Conservation (phyloP, 1,284 basidiomycete species). For the Irpex sp. region DNA sequence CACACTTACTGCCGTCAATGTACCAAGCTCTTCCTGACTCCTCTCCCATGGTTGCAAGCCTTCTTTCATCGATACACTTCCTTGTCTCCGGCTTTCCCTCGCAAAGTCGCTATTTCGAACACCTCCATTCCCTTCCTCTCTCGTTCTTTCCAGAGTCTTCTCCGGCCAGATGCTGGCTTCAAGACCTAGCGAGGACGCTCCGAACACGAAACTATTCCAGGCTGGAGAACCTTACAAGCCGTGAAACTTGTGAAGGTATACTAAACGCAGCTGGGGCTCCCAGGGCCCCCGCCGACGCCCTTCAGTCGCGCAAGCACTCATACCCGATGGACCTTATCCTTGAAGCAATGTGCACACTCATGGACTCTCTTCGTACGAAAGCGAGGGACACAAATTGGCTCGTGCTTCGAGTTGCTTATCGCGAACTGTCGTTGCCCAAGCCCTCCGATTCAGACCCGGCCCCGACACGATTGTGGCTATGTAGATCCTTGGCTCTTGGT, state of each 20-base stretch:
- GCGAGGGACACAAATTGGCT: constrained; percentile 50
- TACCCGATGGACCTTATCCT: constrained; percentile 24
- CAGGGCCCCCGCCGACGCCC: constrained; percentile 5
- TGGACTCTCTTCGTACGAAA: constrained; percentile 43
- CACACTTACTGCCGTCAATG: constrained; percentile 47
- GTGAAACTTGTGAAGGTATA: constrained; percentile 14
- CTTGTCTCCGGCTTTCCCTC: constrained; percentile 55
- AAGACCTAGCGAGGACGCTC: constrained; percentile 38
- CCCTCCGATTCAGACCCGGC: constrained; percentile 21
- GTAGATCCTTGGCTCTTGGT: constrained; percentile 37
- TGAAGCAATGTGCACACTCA: constrained; percentile 38
- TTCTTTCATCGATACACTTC: constrained; percentile 50
- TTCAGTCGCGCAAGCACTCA: neutral
- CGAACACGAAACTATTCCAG: constrained; percentile 46
- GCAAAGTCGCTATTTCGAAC: constrained; percentile 46
- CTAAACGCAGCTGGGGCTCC: neutral
- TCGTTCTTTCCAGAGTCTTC: constrained; percentile 26
- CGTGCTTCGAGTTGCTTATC: constrained; percentile 57
- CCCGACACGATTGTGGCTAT: constrained; percentile 46
- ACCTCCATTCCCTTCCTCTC: constrained; percentile 35
- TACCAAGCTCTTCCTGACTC: constrained; percentile 26
- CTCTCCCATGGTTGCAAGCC: constrained; percentile 25
- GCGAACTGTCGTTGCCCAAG: constrained; percentile 47
- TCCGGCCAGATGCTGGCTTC: constrained; percentile 40
- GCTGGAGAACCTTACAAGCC: constrained; percentile 37